Conservation (phyloP, 371 early-diverging fungal species). For the Mucor irregularis region DNA sequence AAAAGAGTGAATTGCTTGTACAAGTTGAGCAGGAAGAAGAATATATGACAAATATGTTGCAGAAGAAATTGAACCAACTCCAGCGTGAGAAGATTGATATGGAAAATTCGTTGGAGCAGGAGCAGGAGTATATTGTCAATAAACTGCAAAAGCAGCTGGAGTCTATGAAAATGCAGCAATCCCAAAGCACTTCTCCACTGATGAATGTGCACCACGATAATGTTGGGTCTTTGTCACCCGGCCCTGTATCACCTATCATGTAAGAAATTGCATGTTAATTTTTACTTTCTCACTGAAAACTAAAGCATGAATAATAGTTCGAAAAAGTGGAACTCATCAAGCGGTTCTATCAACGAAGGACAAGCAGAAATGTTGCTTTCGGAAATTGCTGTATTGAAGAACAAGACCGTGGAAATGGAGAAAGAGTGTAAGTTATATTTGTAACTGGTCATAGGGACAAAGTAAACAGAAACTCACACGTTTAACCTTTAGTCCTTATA, state of each 20-base stretch:
- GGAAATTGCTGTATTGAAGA: slow-evolving; percentile 64
- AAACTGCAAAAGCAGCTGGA: slow-evolving; percentile 66
- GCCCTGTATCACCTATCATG: slow-evolving; percentile 33
- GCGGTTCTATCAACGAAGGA: slow-evolving; percentile 15
- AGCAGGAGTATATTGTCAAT: slow-evolving; percentile 84
- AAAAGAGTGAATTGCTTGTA: slow-evolving; percentile 65
- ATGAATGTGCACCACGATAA: slow-evolving; percentile 25
- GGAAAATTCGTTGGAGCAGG: slow-evolving; percentile 81
- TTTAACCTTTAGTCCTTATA: slow-evolving; percentile 41
- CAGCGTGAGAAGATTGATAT: slow-evolving; percentile 82
- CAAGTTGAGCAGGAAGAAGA: slow-evolving; percentile 79
- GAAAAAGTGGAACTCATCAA: slow-evolving; percentile 55
- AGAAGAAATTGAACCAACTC: slow-evolving; percentile 69
- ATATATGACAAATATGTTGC: slow-evolving; percentile 72
- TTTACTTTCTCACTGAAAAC: not conserved
- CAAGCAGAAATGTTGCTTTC: slow-evolving; percentile 69
- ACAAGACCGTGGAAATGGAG: slow-evolving; percentile 67
- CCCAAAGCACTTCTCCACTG: slow-evolving; percentile 11
- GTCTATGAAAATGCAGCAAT: slow-evolving; percentile 48
- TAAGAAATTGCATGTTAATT: slow-evolving; percentile 5
- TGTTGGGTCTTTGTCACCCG: slow-evolving; percentile 7
- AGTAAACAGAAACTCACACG: not conserved
- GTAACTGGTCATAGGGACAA: not conserved
- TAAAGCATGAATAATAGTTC: slow-evolving; percentile 19
- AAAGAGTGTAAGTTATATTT: slow-evolving; percentile 61